Conservation (phyloP, 2,329 filamentous ascomycete genomes). For the Periconia macrospinosa region DNA sequence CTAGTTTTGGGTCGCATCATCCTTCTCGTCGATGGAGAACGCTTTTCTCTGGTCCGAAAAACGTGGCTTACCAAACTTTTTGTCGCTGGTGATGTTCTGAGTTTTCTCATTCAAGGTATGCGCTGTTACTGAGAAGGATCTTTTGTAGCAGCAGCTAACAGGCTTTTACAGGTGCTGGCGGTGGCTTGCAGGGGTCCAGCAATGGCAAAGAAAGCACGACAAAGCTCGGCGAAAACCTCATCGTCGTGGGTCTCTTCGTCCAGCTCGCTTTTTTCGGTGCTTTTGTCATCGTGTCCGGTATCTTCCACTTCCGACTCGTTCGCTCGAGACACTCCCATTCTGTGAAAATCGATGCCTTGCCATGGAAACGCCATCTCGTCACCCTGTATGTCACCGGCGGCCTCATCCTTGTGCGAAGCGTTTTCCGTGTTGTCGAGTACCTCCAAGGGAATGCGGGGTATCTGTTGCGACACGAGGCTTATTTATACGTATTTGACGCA, state of each 20-base stretch:
- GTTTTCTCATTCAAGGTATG: constrained; percentile 53
- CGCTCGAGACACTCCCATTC: neutral
- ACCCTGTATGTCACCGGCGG: constrained; percentile 48
- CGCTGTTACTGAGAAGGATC: neutral
- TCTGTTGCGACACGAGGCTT: constrained; percentile 48
- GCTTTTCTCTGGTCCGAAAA: constrained; percentile 47
- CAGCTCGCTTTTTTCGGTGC: constrained; percentile 62
- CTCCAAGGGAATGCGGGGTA: constrained; percentile 47
- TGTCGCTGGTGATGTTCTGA: constrained; percentile 57
- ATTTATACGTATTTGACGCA: constrained; percentile 51
- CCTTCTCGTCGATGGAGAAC: constrained; percentile 45
- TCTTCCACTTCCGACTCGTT: constrained; percentile 54
- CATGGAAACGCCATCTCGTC: constrained; percentile 41
- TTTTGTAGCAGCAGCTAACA: neutral
- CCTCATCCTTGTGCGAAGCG: constrained; percentile 53
- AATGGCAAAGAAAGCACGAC: constrained; percentile 22
- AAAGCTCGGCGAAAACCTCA: constrained; percentile 53
- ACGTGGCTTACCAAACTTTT: constrained; percentile 58
- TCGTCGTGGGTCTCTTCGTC: constrained; percentile 59
- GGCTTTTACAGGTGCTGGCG: constrained; percentile 38
- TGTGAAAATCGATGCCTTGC: constrained; percentile 10
- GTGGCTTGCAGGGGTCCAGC: constrained; percentile 45
- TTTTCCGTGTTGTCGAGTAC: constrained; percentile 56
- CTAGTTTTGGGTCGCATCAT: constrained; percentile 45
- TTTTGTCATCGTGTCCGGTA: constrained; percentile 53